Percentiles rank a stretch among this genome's conserved stretches.
Evolutionary conservation across 306 rosid species (phyloP).

Genomic region (Prinsepia uniflora): DNA sequence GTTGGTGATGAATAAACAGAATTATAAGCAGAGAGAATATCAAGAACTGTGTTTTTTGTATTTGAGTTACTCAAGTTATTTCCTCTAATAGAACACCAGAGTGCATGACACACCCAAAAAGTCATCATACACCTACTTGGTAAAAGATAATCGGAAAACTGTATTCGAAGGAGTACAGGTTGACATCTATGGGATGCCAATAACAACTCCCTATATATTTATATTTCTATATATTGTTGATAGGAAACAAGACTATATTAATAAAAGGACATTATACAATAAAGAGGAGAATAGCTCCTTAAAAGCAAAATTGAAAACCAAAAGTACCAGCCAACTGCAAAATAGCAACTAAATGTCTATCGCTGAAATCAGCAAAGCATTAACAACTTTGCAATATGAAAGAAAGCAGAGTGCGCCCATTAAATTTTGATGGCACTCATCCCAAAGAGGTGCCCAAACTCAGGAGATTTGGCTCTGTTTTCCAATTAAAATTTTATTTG

Average conservation of each 20-base stretch:
- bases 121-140: too few species aligned
- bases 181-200: too few species aligned
- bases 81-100: background rate
- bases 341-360: background rate
- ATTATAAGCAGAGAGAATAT: background rate
- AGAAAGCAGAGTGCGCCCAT: background rate
- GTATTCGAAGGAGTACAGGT: too few species aligned
- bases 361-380: background rate
- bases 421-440: background rate
- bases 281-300: background rate
- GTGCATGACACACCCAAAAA: too few species aligned
- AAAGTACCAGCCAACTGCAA: background rate
- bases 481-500: background rate
- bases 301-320: background rate
- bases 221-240: background rate
- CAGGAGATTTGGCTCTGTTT: background rate
- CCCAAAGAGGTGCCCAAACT: background rate
- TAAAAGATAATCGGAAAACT: too few species aligned
- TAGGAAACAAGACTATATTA: background rate
- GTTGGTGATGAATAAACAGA: background rate
- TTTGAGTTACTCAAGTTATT: background rate
- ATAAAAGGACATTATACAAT: background rate
- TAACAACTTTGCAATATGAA: background rate
- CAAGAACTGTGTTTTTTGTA: background rate
- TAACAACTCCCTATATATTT: too few species aligned